These are phyloP conservation scores for Aspergillus pseudoglaucus DNA, from an alignment of 2,329 filamentous ascomycete genomes.

Conservation along the genomic window DNA sequence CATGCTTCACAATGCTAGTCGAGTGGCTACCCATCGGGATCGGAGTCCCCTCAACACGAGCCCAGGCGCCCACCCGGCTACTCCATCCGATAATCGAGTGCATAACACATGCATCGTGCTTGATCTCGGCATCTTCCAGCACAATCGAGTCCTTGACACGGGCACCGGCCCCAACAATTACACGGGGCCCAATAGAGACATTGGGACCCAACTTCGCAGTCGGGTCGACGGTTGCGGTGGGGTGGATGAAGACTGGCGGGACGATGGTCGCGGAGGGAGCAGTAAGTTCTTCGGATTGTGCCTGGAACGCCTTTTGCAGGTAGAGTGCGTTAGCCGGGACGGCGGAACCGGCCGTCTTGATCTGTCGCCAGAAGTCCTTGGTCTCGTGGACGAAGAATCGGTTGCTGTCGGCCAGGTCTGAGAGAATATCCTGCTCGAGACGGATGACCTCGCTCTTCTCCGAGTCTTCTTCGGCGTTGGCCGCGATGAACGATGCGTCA, in stretches of 20 bases:
- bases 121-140: slow-evolving; percentile 89
- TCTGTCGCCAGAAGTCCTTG: slow-evolving; percentile 99
- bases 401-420: slow-evolving; percentile 92
- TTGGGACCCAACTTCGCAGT: slow-evolving; percentile 96
- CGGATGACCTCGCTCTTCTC: slow-evolving; percentile 81
- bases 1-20: slow-evolving; percentile 94
- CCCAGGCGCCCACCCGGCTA: slow-evolving; percentile 95
- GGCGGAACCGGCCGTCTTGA: slow-evolving; percentile 96
- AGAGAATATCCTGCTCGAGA: slow-evolving; percentile 92
- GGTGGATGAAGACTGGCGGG: slow-evolving; percentile 91
- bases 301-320: slow-evolving; percentile 87
- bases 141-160: slow-evolving; percentile 96
- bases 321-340: slow-evolving; percentile 96
- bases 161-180: slow-evolving; percentile 72
- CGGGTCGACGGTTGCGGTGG: slow-evolving; percentile 80
- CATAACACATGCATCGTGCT: slow-evolving; percentile 90
- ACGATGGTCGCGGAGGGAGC: slow-evolving; percentile 80
- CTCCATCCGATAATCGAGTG: slow-evolving; percentile 97
- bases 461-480: slow-evolving; percentile 71
- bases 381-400: slow-evolving; percentile 98
- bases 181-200: slow-evolving; percentile 91
- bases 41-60: slow-evolving; percentile 90
- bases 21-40: slow-evolving; percentile 81
- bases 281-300: slow-evolving; percentile 71
- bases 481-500: slow-evolving; percentile 58